Conservation (phyloP, 1,139 yeast species). For the Debaryomyces subglobosus region DNA sequence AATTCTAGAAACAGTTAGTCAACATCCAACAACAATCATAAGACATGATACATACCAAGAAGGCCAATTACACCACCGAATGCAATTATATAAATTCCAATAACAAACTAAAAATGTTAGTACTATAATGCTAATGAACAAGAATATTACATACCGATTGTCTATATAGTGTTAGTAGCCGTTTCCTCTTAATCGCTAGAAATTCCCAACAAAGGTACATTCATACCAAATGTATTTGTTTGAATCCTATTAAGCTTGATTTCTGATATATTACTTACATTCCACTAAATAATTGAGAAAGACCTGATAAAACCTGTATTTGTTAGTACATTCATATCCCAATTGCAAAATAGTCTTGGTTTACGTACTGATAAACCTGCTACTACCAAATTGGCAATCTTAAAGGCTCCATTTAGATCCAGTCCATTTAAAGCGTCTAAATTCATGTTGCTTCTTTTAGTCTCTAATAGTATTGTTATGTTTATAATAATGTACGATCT, state of each 20-base stretch:
- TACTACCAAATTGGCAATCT: conserved; percentile 62
- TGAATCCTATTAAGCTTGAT: not conserved
- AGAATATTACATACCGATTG: conserved; percentile 20
- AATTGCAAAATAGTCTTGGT: not conserved
- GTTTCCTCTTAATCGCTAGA: not conserved
- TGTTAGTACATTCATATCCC: conserved; percentile 23
- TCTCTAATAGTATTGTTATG: conserved; percentile 18
- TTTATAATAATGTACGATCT: conserved; percentile 28
- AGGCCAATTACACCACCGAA: conserved; percentile 59
- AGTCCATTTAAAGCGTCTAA: conserved; percentile 30
- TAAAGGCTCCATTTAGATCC: conserved; percentile 58
- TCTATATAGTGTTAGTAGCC: conserved; percentile 11
- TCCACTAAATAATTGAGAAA: conserved; percentile 61
- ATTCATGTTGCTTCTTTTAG: conserved; percentile 18
- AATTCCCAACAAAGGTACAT: not conserved
- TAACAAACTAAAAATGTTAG: conserved; percentile 40
- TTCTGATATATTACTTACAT: conserved; percentile 40
- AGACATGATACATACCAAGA: conserved; percentile 43
- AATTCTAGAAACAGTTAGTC: conserved; percentile 47
- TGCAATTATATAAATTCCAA: conserved; percentile 57
- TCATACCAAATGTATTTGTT: not conserved
- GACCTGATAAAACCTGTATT: conserved; percentile 53
- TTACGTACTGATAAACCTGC: conserved; percentile 60
- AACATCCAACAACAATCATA: not conserved
- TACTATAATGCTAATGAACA: not conserved